These are phyloP conservation scores for Claviceps purpurea DNA, from an alignment of 2,329 filamentous ascomycete species.

Conservation along the genomic window DNA sequence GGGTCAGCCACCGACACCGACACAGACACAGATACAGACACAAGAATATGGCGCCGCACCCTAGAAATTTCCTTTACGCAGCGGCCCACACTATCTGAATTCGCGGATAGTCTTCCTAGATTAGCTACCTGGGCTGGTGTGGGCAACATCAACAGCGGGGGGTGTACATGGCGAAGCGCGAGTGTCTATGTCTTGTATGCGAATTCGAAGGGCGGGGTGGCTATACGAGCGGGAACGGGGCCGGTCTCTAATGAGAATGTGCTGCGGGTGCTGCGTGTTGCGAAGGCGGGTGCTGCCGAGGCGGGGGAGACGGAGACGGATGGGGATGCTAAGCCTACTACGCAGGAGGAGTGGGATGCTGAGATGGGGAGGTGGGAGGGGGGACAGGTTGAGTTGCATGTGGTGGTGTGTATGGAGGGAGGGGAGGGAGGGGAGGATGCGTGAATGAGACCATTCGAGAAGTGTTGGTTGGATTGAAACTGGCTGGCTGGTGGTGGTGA, in stretches of 20 bases:
- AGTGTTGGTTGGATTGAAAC: no score
- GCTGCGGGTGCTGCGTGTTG: neutral
- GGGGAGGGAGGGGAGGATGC: neutral
- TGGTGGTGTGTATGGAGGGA: neutral
- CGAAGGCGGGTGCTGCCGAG: no score
- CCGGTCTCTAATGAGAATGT: neutral
- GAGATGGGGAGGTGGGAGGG: slow-evolving; percentile 5
- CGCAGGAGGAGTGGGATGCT: slow-evolving; percentile 12
- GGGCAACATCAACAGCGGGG: neutral
- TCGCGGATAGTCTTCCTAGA: neutral
- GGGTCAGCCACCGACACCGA: no score
- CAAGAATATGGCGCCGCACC: neutral
- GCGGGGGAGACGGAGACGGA: slow-evolving; percentile 13
- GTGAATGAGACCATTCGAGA: neutral
- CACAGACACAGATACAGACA: no score
- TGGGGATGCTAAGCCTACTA: slow-evolving; percentile 7
- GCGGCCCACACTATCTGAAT: neutral
- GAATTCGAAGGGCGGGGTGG: neutral
- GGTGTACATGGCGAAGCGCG: neutral
- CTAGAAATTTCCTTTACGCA: neutral
- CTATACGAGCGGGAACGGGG: neutral
- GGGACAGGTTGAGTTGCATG: neutral
- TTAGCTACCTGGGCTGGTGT: neutral
- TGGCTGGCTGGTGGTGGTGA: no score
- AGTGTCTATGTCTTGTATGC: neutral